These are phyloP conservation scores for Calocera viscosa DNA, from an alignment of 768 basidiomycete species.

Conservation along the genomic window DNA sequence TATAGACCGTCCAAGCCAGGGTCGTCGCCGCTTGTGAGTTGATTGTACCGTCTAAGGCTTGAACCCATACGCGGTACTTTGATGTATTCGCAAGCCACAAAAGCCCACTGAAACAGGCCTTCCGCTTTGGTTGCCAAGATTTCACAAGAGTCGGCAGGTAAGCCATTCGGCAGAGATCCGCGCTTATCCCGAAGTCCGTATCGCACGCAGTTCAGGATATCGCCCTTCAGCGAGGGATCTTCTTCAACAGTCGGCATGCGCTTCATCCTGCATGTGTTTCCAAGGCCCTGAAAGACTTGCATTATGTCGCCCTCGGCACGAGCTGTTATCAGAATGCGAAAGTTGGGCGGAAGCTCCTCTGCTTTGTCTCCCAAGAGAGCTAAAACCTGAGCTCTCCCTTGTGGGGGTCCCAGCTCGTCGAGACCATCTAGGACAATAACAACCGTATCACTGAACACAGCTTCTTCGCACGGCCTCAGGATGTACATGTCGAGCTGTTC, in stretches of 20 bases:
- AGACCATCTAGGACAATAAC: too few species aligned
- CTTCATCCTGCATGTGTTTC: too few species aligned
- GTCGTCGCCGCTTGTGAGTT: not conserved
- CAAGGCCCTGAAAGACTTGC: too few species aligned
- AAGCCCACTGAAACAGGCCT: not conserved
- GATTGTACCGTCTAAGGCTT: not conserved
- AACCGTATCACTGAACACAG: too few species aligned
- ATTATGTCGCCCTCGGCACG: too few species aligned
- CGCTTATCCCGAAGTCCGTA: not conserved
- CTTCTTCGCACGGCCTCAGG: too few species aligned
- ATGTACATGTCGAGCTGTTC: too few species aligned
- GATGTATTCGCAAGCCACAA: not conserved
- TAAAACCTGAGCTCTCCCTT: too few species aligned
- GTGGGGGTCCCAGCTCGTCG: too few species aligned
- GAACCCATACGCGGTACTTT: not conserved
- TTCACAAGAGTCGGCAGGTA: not conserved
- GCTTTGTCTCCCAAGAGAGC: too few species aligned
- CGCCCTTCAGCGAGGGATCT: not conserved
- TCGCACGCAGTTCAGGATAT: not conserved
- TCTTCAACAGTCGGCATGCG: not conserved
- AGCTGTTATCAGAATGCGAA: too few species aligned
- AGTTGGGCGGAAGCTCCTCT: too few species aligned
- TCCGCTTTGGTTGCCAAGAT: not conserved
- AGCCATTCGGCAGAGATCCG: not conserved
- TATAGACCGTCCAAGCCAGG: not conserved